These are phyloP conservation scores for Apiotrichum siamense DNA, from an alignment of 1,284 basidiomycete species.

Conservation along the genomic window DNA sequence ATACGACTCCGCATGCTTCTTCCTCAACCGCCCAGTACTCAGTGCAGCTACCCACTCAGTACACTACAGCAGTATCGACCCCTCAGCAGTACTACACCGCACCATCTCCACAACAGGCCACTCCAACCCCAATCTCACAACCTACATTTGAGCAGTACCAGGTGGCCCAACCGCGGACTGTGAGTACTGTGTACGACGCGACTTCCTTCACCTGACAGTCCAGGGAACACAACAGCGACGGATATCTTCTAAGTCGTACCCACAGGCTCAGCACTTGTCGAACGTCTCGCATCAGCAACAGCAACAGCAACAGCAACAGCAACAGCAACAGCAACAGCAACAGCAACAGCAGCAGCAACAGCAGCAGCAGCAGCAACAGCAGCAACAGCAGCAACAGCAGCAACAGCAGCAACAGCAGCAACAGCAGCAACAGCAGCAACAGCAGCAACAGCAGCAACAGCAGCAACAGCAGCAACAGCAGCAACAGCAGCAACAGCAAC, in stretches of 20 bases:
- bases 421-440: not conserved
- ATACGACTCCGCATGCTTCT: no score
- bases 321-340: not conserved
- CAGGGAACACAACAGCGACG: no score
- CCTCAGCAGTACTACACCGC: no score
- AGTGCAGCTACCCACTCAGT: no score
- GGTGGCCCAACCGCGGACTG: no score
- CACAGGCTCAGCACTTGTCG: not conserved
- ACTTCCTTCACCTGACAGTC: no score
- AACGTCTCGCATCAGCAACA: conserved; percentile 1
- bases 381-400: not conserved
- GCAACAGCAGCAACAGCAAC: not conserved
- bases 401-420: conserved; percentile 1
- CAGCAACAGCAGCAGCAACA: conserved; percentile 8
- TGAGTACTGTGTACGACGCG: no score
- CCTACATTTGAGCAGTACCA: not conserved
- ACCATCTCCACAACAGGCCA: no score
- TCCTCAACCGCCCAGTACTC: no score
- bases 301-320: not conserved
- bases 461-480: not conserved
- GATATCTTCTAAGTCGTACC: no score
- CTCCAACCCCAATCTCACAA: no score
- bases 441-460: not conserved
- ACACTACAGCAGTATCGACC: no score
- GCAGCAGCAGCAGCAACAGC: conserved; percentile 13